Base-by-base conservation (phyloP, 805 yeast species). In the Candida ulmi region DNA sequence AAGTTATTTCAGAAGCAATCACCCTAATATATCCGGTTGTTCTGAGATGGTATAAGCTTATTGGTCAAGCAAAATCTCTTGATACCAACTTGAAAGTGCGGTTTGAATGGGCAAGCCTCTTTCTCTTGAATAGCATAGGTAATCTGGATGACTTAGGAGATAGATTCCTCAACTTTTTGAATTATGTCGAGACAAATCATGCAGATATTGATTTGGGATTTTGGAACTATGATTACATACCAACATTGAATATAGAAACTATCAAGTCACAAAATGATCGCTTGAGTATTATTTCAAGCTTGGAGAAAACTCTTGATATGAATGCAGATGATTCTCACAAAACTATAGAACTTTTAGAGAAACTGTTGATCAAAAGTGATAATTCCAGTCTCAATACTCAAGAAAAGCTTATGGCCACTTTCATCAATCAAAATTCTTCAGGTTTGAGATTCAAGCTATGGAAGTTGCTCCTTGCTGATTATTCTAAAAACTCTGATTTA, bases 401-500 rank as follows among this genome's bases (percentile, higher is more conserved):
- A 27, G 66, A 72, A 27, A 46, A 52, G 13, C 78, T 88, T 8
- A 79, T 88, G 57, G 65, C 70, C 17, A 58, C 65, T 11, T 87
- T 91, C 52, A 65, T 93, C 13, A 61, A 66, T 3, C 66, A 65
- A 11, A 78, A 95, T 0, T 76, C 93, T 0, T 64, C 83, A 17
- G 81, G 76, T 17, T 71, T 88, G 55, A 76, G 75, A 40, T 62
- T 88, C 29, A 80, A 80, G 39, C 61, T 93, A 3, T 90, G 97
- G 95, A 76, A 75, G 25, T 69, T 83, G 18, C 63, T 90, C 15
- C 69, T 87, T 35, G 76, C 72, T 45, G 71, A 72, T 40, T 85
- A 83, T 49, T 54, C 60, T 12, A 54, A 53, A 3, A 50, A 38
- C 8, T 25, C 43, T 2, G 51, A 62, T 17, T 31, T 60, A 2